Evolutionary conservation across 176 grass and related monocot genomes (phyloP).

Genomic region (Tillandsia fasciculata): DNA sequence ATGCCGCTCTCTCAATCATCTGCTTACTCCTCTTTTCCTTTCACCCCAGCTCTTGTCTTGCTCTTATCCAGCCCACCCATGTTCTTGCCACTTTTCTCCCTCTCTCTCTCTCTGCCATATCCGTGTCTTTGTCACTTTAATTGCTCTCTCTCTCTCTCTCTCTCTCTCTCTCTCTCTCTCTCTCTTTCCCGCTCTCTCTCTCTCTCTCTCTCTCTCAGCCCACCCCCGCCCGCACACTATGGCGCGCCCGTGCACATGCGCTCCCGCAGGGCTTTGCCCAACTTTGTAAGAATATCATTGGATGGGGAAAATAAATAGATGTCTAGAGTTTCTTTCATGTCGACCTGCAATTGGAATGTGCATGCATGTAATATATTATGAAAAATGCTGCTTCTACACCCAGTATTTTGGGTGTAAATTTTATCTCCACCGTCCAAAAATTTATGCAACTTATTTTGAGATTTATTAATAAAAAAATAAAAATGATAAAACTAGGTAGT

Average conservation of each 20-base stretch:
- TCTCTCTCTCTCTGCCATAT: not conserved
- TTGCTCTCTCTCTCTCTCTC: too few relatives aligned
- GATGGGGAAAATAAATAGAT: not conserved
- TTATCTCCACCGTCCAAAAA: too few relatives aligned
- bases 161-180: not conserved
- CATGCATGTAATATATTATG: too few relatives aligned
- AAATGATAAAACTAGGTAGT: too few relatives aligned
- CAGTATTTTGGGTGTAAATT: too few relatives aligned
- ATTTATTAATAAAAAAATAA: too few relatives aligned
- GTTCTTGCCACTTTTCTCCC: not conserved
- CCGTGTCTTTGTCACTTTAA: slow-evolving; percentile 4
- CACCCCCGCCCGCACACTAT: not conserved
- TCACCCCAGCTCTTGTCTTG: not conserved
- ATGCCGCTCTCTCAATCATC: not conserved
- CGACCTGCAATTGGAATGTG: too few relatives aligned
- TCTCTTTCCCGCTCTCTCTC: slow-evolving; percentile 17
- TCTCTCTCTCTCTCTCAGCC: not conserved
- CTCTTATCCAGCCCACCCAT: not conserved
- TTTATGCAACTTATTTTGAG: too few relatives aligned
- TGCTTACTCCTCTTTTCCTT: not conserved
- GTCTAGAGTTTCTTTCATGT: not conserved
- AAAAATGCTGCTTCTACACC: too few relatives aligned
- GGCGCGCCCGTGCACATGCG: slow-evolving; percentile 25
- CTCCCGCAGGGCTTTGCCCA: not conserved
- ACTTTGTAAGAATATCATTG: slow-evolving; percentile 22